Evolutionary conservation across 345 rosid species (phyloP).

Genomic region (Carallia brachiata): DNA sequence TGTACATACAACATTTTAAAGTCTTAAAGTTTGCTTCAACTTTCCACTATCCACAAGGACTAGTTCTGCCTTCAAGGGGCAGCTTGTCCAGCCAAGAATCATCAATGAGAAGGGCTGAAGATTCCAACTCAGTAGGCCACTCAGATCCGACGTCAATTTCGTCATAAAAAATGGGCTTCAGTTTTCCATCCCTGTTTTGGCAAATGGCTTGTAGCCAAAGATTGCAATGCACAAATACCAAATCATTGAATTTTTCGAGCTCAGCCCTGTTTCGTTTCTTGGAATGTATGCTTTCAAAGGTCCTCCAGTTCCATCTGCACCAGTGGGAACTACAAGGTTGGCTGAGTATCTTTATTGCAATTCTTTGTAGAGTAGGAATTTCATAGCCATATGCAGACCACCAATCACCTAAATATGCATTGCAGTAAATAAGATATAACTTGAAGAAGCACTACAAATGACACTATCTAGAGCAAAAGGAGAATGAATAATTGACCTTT

Average conservation of each 20-base stretch:
- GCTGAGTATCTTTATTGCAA: slow-evolving; percentile 25
- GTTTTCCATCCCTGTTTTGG: slow-evolving; percentile 32
- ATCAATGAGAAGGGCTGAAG: slow-evolving; percentile 39
- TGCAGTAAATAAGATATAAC: background rate
- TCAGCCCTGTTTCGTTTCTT: slow-evolving; percentile 17
- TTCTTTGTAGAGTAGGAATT: slow-evolving; percentile 28
- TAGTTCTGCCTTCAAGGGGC: slow-evolving; percentile 36
- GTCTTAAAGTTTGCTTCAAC: background rate
- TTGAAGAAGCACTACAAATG: background rate
- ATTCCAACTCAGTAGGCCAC: slow-evolving; percentile 52
- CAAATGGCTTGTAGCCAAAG: slow-evolving; percentile 48
- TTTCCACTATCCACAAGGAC: slow-evolving; percentile 15
- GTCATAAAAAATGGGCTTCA: slow-evolving; percentile 42
- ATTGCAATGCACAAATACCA: slow-evolving; percentile 42
- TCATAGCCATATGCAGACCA: slow-evolving; percentile 35
- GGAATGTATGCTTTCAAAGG: slow-evolving; percentile 22
- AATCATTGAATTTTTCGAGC: slow-evolving; percentile 25
- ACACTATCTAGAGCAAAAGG: too few relatives aligned
- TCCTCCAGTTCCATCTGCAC: slow-evolving; percentile 33
- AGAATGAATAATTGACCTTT: too few relatives aligned
- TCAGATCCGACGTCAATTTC: slow-evolving; percentile 53
- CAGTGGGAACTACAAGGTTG: slow-evolving; percentile 32
- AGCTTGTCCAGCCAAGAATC: slow-evolving; percentile 50
- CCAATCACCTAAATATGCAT: slow-evolving; percentile 26
- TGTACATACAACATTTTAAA: background rate